Evolutionary conservation across 768 basidiomycete species (phyloP), one percentile per base, ranked within the genome.

Genomic region (Porpolomopsis calyptriformis): DNA sequence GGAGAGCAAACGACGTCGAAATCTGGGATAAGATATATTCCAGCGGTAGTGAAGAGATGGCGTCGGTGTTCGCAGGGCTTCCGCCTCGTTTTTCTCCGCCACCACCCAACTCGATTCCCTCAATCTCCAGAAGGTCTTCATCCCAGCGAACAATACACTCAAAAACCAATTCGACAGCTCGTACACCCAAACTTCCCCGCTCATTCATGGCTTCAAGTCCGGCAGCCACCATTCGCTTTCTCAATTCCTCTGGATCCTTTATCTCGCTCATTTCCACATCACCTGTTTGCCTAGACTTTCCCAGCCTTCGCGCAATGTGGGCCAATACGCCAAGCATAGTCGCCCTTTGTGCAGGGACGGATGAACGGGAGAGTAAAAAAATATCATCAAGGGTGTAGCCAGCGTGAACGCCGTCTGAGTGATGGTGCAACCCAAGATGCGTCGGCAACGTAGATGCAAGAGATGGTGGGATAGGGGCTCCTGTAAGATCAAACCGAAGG

Each of bases 371-470:
- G 7, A 93, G 71, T 33, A 85, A 64, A 37, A 93, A 81, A 3
- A 94, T 70, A 49, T 94, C 92, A 36, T 88, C 81, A 1, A 94
- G 66, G 0, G 88, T 92, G 62, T 96, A 96, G 0, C 91, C 92
- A 0, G 92, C 92, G 47, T 73, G 77, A 25, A 69, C 64, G 1
- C 82, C 75, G 46, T 87, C 80, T 0, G 90, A 82, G 57, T 94
- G 92, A 57, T 96, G 92, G 61, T 97, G 91, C 2, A 94, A 68
- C 3, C 92, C 92, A 4, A 90, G 72, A 63, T 91, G 82, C 0
- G 86, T 82, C 1, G 90, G 91, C 2, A 94, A 68, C 1, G 68
- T 69, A 0, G 69, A 60, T 2, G 77, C 74, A 2, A 79, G 54
- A 2, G 68, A 57, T 0, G 66, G 48, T 1, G 85, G 69, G n/a